Conservation (phyloP, 805 yeast genomes). For the Suhomyces pyralidae region DNA sequence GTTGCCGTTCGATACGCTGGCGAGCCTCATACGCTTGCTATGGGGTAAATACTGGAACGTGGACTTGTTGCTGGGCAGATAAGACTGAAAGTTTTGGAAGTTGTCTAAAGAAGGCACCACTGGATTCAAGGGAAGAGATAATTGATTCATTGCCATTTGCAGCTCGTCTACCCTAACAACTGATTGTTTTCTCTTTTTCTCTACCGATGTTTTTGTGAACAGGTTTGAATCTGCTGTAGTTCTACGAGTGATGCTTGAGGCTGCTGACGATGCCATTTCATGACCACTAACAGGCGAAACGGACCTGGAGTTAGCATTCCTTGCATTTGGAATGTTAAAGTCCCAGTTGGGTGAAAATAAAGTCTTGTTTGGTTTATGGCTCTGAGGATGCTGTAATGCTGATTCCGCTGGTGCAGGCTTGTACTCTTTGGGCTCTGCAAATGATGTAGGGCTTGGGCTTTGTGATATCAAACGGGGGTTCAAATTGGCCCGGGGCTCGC, state of each 20-base stretch:
- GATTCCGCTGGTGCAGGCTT: background rate
- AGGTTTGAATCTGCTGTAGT: background rate
- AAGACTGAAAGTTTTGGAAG: constrained; percentile 25
- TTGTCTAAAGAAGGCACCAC: constrained; percentile 29
- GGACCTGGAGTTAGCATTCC: constrained; percentile 7
- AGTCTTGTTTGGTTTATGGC: constrained; percentile 8
- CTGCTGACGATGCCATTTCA: background rate
- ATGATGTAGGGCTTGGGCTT: background rate
- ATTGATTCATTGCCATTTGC: constrained; percentile 6
- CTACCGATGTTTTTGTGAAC: background rate
- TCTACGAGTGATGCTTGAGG: background rate
- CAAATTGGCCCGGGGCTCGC: background rate
- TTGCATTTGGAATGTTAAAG: constrained; percentile 6
- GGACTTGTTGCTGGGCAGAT: constrained; percentile 10
- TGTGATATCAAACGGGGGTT: constrained; percentile 1
- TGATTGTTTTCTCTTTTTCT: constrained; percentile 13
- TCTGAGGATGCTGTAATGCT: constrained; percentile 10
- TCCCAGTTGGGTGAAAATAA: constrained; percentile 20
- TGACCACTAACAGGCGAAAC: constrained; percentile 7
- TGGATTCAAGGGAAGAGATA: constrained; percentile 39
- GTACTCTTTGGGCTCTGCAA: background rate
- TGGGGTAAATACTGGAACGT: constrained; percentile 55
- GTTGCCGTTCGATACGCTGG: constrained; percentile 37
- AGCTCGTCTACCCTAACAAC: constrained; percentile 13
- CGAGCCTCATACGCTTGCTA: constrained; percentile 50